Evolutionary conservation across 352 stramenopile species (phyloP).

Genomic region (Globisporangium parvum): DNA sequence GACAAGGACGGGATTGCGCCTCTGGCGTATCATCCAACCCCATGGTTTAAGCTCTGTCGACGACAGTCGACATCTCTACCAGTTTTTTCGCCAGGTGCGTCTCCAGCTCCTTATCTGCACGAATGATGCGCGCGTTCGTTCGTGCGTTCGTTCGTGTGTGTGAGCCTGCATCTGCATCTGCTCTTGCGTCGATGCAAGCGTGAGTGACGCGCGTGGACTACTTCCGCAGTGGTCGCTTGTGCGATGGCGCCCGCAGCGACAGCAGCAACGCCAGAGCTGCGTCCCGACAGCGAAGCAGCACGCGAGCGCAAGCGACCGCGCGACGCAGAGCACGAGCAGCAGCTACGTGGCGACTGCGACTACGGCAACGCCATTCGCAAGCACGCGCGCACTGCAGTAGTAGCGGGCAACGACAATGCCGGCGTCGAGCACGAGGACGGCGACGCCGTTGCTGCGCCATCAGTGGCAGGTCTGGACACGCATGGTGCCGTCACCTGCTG

Average conservation of each 20-base stretch:
- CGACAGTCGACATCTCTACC: conserved; percentile 47
- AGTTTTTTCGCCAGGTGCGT: conserved; percentile 40
- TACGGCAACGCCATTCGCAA: too few species aligned
- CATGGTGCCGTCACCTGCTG: too few species aligned
- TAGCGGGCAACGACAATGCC: too few species aligned
- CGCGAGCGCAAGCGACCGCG: neutral
- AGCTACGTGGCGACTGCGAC: too few species aligned
- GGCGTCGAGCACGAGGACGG: too few species aligned
- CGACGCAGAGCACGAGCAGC: neutral
- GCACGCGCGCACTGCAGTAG: too few species aligned
- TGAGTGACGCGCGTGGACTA: neutral
- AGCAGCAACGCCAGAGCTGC: neutral
- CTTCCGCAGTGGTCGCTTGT: neutral
- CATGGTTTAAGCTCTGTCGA: conserved; percentile 84
- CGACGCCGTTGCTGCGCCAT: too few species aligned
- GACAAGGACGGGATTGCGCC: conserved; percentile 90
- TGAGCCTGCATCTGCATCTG: neutral
- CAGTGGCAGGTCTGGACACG: too few species aligned
- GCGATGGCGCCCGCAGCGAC: too few species aligned
- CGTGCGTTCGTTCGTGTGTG: too few species aligned
- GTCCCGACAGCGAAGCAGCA: neutral
- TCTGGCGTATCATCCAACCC: conserved; percentile 70
- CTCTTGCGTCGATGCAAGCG: neutral
- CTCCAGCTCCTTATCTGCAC: too few species aligned
- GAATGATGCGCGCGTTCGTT: too few species aligned